These are phyloP conservation scores for Lichtheimia ornata DNA, from an alignment of 371 early-diverging fungal genomes.

Conservation along the genomic window DNA sequence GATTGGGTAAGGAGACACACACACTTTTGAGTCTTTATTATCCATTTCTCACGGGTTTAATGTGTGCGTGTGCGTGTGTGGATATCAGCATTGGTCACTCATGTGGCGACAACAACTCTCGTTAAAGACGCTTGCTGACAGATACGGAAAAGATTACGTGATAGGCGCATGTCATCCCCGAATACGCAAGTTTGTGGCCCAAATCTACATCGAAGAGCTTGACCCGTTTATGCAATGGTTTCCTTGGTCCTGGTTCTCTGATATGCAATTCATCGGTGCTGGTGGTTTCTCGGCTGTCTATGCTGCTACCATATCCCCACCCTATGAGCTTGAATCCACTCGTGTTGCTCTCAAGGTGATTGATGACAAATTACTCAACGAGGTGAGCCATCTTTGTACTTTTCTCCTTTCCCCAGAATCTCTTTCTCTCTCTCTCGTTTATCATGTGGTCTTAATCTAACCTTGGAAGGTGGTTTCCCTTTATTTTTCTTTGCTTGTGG, in stretches of 20 bases:
- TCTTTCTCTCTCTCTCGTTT: not conserved
- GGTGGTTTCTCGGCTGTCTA: slow-evolving; percentile 53
- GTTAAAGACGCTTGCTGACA: slow-evolving; percentile 24
- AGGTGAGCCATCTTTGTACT: slow-evolving; percentile 19
- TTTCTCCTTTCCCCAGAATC: not conserved
- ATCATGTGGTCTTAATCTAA: not conserved
- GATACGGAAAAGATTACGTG: slow-evolving; percentile 35
- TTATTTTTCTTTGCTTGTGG: too few relatives aligned
- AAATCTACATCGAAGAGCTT: slow-evolving; percentile 33
- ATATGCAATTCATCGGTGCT: slow-evolving; percentile 50
- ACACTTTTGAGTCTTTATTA: not conserved
- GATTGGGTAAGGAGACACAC: slow-evolving; percentile 31
- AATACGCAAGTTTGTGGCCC: slow-evolving; percentile 34
- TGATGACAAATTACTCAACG: slow-evolving; percentile 46
- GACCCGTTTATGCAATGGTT: slow-evolving; percentile 49
- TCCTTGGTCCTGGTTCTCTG: slow-evolving; percentile 47
- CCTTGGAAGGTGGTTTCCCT: not conserved
- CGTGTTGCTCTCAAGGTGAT: slow-evolving; percentile 46
- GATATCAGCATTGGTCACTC: slow-evolving; percentile 36
- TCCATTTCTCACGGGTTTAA: not conserved
- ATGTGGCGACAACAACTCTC: slow-evolving; percentile 45
- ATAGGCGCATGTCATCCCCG: slow-evolving; percentile 27
- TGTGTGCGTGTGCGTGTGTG: not conserved
- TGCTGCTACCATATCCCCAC: slow-evolving; percentile 31
- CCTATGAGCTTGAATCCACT: slow-evolving; percentile 37